Base-by-base conservation (phyloP, 1,139 yeast genomes). In the Arxiozyma bovina region DNA sequence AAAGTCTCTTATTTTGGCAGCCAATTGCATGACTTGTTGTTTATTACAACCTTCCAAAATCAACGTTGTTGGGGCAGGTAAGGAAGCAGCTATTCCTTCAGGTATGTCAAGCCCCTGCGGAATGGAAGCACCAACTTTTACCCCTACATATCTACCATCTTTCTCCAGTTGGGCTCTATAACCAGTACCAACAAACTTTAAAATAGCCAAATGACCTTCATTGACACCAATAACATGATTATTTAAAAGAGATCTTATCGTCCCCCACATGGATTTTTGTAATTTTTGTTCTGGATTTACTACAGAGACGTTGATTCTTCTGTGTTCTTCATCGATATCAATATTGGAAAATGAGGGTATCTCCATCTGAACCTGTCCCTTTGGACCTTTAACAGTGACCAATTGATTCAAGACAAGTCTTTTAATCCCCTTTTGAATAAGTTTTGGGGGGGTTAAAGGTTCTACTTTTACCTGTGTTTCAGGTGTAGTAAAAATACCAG, bases 261-360 rank as follows among this genome's bases (percentile, higher is more conserved):
- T 93, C 17, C 99, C 99, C 99, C 99, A 94, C 81, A 93, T 82
- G 42, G 94, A 76, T 60, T 85, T 81, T 73, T 94, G 99, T 53
- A 81, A 75, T 65, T 81, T 85, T 64, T 80, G 76, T 1, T 70
- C 69, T 6, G 83, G 75, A 65, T 87, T 78, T 20, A 21, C 18
- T 1, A 49, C 51, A 20, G 73, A 60, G 1, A 93, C 83, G 8
- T 66, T 64, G 20, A 87, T 68, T 55, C 74, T 73, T 47, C 45
- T 18, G 8, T 57, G 55, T 7, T 59, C 56, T n/a, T 50, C 7
- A 42, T 50, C 50, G 7, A 87, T 60, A 2, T 74, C 70, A 50
- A 91, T 79, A n/a, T 44, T 42, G 1, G 54, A 53, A 64, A 91
- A 91, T 55, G 82, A 82, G 0, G 98, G 96, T 17, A 90, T 74